Evolutionary conservation across 2,329 filamentous ascomycete genomes (phyloP).

Genomic region (Xylaria sp.): DNA sequence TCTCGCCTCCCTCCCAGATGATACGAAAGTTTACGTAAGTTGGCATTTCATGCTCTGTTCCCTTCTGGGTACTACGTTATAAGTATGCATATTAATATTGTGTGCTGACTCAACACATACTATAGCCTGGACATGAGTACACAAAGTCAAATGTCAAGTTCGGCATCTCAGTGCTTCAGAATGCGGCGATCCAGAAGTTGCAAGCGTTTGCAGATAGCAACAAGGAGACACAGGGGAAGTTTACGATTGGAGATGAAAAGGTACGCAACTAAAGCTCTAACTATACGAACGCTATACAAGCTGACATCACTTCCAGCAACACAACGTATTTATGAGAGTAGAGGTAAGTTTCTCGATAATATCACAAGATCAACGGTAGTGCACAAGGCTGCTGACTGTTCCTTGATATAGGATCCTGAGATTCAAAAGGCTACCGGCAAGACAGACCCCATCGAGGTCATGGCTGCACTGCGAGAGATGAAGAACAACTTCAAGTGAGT

Average conservation of each 20-base stretch:
- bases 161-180: slow-evolving; percentile 74
- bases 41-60: neutral
- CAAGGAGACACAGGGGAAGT: slow-evolving; percentile 89
- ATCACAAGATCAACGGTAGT: neutral
- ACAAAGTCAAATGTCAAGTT: slow-evolving; percentile 98
- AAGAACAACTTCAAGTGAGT: slow-evolving; percentile 79
- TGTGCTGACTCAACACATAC: neutral
- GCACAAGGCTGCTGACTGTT: neutral
- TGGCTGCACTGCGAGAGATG: slow-evolving; percentile 85
- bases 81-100: neutral
- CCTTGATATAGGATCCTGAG: slow-evolving; percentile 67
- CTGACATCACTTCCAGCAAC: slow-evolving; percentile 60
- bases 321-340: slow-evolving; percentile 96
- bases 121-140: slow-evolving; percentile 91
- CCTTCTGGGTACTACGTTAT: neutral
- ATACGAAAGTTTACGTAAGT: slow-evolving; percentile 87
- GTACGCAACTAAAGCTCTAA: slow-evolving; percentile 50
- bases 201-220: slow-evolving; percentile 78
- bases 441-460: slow-evolving; percentile 80
- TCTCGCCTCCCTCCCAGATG: slow-evolving; percentile 79
- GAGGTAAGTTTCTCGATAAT: slow-evolving; percentile 59
- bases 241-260: slow-evolving; percentile 98
- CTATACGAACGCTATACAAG: neutral
- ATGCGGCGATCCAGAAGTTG: slow-evolving; percentile 77
- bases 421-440: slow-evolving; percentile 85